Base-by-base conservation (phyloP, 306 rosid genomes). In the Begonia peltatifolia region DNA sequence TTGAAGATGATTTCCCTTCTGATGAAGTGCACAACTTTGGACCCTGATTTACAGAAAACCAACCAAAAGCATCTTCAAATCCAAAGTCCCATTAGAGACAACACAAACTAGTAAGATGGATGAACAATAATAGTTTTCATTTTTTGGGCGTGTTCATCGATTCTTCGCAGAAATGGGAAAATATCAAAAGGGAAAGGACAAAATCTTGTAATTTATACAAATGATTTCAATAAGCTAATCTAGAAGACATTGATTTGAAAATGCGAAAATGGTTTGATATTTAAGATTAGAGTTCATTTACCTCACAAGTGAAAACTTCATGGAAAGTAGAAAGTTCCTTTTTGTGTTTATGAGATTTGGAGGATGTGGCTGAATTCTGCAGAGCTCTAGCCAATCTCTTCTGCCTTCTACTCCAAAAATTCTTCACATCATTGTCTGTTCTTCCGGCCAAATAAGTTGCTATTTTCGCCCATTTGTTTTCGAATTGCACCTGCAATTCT, bases 371-470 rank as follows among this genome's bases (percentile, higher is more conserved):
- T 60, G 97, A 67, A 12, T 74, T 49, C 16, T 82, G 93, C 35
- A 76, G 75, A 76, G 74, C 60, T 82, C 94, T 74, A 41, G 87
- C 77, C 63, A 85, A 66, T 61, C 90, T 89, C 76, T 89, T 89
- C 63, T 76, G 81, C 68, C 95, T 78, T 42, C 95, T 85, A 68
- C 97, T 89, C 97, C 95, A 89, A 66, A 89, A 89, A 68, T 89
- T 89, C 76, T 89, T 89, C 3, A 89, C 95, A 61, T 89, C 97
- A 47, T 89, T 89, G 61, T 85, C 95, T 9, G 95, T 89, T 68
- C 95, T 74, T 4, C 95, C 97, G 0, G 83, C 41, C 67, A 89
- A 61, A 64, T 74, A 73, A 1, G 95, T 76, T 3, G 97, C 95
- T 23, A 89, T 85, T 71, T 65, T 82, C 12, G 95, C 97, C 97